Evolutionary conservation across 129 eudicot genomes (phyloP), one percentile per base, ranked within the genome.

Genomic region (Glebionis coronaria): DNA sequence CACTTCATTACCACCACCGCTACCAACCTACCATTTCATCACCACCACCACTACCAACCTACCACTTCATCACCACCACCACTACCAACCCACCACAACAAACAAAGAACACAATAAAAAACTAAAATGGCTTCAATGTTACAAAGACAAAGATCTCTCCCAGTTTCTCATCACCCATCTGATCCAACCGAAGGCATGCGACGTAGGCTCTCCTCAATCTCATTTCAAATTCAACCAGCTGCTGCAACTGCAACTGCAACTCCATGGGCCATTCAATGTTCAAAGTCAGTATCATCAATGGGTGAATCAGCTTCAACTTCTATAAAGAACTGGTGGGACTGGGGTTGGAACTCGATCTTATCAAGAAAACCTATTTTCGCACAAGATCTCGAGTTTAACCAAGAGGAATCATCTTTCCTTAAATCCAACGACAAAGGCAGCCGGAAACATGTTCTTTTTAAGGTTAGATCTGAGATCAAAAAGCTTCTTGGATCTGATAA

Each of bases 381-480:
- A 6, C 45, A 58, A 46, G 97, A 90, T 84, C 84, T 91, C 63
- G 97, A 91, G 81, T 79, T 91, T 78, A 91, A 82, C 14, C 88
- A 84, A 49, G 67, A 81, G 3, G 88, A 89, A 29, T 61, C 61
- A 9, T 77, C 84, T 20, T 59, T 67, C 11, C 54, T 89, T 6
- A 87, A 90, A 2, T 67, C 51, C 53, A 73, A 77, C 53, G 79
- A 57, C 45, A 86, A 65, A 56, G 90, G 88, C 10, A 87, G 86
- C 74, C 87, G 87, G 91, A 79, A 61, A 64, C 92, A 81, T 72
- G 83, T 87, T 20, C 50, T 91, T 14, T 87, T 55, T 72, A 91
- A 87, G 78, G 65, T 83, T 56, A 77, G 85, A 46, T 71, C 87
- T 31, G 86, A 84, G 79, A 40, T 91, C 58, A 70, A 81, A 56